A percentile compares a stretch with the other conserved stretches of the same genome.
These are phyloP conservation scores for Podospora bellae-mahoneyi DNA, from an alignment of 495 filamentous ascomycete genomes.

Conservation along the genomic window DNA sequence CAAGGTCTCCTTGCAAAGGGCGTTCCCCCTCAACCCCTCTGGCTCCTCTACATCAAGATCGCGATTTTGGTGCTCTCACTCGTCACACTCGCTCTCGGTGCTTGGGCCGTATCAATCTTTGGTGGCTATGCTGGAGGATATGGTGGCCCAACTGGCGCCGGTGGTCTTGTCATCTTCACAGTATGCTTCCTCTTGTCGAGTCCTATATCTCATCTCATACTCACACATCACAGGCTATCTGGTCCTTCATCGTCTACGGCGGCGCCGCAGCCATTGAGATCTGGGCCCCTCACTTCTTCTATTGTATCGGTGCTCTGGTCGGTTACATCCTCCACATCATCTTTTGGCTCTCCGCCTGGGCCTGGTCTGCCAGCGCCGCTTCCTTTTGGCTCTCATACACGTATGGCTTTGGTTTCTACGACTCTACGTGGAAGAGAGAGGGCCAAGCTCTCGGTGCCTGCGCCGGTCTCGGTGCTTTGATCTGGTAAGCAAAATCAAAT, in stretches of 20 bases:
- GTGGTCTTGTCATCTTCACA: constrained; percentile 36
- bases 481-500: constrained; percentile 28
- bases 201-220: background rate
- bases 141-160: constrained; percentile 17
- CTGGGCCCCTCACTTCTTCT: constrained; percentile 33
- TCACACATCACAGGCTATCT: constrained; percentile 27
- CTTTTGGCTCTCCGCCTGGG: constrained; percentile 44
- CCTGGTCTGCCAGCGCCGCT: constrained; percentile 38
- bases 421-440: background rate
- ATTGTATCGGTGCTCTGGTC: constrained; percentile 32
- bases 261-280: constrained; percentile 29
- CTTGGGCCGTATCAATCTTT: constrained; percentile 32
- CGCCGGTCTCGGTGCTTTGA: constrained; percentile 40
- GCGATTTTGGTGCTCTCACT: constrained; percentile 39
- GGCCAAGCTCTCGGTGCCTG: constrained; percentile 31
- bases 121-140: constrained; percentile 15
- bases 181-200: constrained; percentile 23
- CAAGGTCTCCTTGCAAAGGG: constrained; percentile 32
- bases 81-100: constrained; percentile 33
- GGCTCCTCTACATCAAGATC: constrained; percentile 34
- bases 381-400: constrained; percentile 21
- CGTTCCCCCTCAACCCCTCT: constrained; percentile 33
- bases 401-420: background rate
- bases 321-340: constrained; percentile 34
- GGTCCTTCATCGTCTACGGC: constrained; percentile 38